Conservation (phyloP, 495 filamentous ascomycete genomes). For the Penicillium silybi region DNA sequence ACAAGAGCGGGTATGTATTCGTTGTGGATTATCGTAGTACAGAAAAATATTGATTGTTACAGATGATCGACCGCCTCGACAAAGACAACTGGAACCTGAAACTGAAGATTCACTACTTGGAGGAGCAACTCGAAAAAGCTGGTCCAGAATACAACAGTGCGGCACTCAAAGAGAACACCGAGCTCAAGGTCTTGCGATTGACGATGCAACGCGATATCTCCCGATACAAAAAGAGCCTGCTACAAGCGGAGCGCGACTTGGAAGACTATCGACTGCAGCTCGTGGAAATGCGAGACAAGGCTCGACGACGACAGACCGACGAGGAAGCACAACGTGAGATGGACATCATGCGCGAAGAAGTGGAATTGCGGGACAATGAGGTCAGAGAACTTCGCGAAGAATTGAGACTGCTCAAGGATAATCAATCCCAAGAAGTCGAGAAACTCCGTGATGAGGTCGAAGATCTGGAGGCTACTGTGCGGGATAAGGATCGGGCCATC, state of each 20-base stretch:
- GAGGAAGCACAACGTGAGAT: conserved; percentile 59
- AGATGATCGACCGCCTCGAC: conserved; percentile 88
- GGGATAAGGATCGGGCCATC: conserved; percentile 61
- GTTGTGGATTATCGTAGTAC: not conserved
- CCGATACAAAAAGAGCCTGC: conserved; percentile 74
- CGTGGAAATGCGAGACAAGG: conserved; percentile 70
- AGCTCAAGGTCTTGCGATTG: conserved; percentile 85
- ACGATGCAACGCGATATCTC: conserved; percentile 83
- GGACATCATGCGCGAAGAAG: conserved; percentile 54
- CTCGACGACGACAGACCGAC: conserved; percentile 68
- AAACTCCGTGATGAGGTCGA: conserved; percentile 64
- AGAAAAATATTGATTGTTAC: conserved; percentile 14
- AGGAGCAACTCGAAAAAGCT: conserved; percentile 77
- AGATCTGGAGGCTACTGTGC: conserved; percentile 61
- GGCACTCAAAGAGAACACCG: conserved; percentile 89
- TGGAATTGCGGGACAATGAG: conserved; percentile 53
- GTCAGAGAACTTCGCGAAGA: conserved; percentile 45
- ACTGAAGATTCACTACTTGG: conserved; percentile 93
- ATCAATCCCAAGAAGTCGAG: conserved; percentile 52
- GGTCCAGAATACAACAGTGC: conserved; percentile 84
- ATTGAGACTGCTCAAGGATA: conserved; percentile 41
- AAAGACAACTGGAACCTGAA: conserved; percentile 96
- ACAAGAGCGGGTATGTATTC: conserved; percentile 71
- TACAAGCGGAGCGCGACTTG: conserved; percentile 72
- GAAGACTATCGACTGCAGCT: conserved; percentile 76